A percentile compares a stretch with the other conserved stretches of the same genome.
Conservation (phyloP, 106 monocot species). For the Phalaenopsis aphrodite region DNA sequence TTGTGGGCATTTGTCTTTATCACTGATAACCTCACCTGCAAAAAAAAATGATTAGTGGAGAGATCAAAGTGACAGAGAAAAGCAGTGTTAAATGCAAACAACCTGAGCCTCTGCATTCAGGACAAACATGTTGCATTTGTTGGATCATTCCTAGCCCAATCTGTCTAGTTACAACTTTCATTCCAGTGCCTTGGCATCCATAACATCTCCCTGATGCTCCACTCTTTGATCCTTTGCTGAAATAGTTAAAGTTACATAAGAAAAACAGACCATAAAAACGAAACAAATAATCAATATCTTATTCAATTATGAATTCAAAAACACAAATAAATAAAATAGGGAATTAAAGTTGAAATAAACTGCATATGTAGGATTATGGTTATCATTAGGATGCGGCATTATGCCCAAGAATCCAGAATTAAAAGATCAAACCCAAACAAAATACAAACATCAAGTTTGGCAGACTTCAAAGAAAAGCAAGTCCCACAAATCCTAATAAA, state of each 20-base stretch:
- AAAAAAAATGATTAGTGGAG: background rate
- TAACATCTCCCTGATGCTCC: constrained; percentile 44
- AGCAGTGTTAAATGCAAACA: background rate
- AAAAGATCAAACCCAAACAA: no score
- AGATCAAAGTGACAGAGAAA: background rate
- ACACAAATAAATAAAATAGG: background rate
- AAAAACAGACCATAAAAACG: background rate
- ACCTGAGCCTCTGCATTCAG: constrained; percentile 56
- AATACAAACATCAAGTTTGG: no score
- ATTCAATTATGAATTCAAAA: background rate
- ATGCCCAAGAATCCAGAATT: no score
- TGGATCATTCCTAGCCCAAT: constrained; percentile 84
- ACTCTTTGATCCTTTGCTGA: constrained; percentile 64
- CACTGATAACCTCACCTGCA: constrained; percentile 63
- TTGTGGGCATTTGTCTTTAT: constrained; percentile 66
- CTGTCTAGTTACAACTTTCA: constrained; percentile 42
- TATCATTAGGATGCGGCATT: no score
- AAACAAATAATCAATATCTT: background rate
- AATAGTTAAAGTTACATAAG: background rate
- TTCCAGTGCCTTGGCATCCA: constrained; percentile 46
- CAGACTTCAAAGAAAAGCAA: no score
- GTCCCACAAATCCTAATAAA: no score
- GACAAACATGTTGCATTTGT: constrained; percentile 71
- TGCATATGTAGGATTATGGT: no score
- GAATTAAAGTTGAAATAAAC: no score